Conservation (phyloP, 1,139 yeast species). For the Starmera stellimalicola region DNA sequence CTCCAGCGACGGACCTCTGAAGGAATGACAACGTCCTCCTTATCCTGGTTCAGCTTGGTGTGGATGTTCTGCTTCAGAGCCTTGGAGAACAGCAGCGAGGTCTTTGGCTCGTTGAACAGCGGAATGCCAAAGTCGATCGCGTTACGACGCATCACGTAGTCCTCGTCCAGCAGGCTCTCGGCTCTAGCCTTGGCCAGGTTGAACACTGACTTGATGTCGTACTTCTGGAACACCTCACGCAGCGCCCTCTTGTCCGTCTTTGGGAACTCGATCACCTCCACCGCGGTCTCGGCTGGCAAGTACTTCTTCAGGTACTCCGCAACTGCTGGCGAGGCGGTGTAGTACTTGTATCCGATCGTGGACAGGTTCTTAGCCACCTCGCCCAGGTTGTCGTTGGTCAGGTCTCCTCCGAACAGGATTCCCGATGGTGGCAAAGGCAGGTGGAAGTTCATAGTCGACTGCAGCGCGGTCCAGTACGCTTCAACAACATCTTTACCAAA, state of each 20-base stretch:
- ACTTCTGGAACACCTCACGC: constrained; percentile 84
- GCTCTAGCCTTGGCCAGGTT: constrained; percentile 90
- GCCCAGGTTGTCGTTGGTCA: constrained; percentile 61
- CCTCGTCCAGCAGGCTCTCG: constrained; percentile 72
- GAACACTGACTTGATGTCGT: constrained; percentile 79
- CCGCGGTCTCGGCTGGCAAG: constrained; percentile 30
- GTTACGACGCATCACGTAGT: constrained; percentile 96
- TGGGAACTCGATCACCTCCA: constrained; percentile 77
- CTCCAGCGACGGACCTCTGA: constrained; percentile 91
- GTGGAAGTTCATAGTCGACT: constrained; percentile 93
- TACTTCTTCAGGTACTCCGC: constrained; percentile 52
- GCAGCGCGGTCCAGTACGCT: constrained; percentile 97
- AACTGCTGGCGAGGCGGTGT: constrained; percentile 66
- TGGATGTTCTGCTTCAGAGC: constrained; percentile 71
- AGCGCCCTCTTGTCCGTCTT: constrained; percentile 86
- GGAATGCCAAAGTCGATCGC: constrained; percentile 98
- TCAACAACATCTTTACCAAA: constrained; percentile 80
- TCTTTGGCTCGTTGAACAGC: constrained; percentile 90
- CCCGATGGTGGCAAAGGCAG: constrained; percentile 89
- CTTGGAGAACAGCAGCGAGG: constrained; percentile 78
- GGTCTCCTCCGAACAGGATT: constrained; percentile 88
- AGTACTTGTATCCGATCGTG: constrained; percentile 73
- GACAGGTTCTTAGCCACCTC: constrained; percentile 61
- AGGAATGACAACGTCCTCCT: constrained; percentile 51
- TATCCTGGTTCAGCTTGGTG: constrained; percentile 33